Percentiles rank a stretch among this genome's conserved stretches.
Conservation (phyloP, 495 filamentous ascomycete genomes). For the Hyaloscypha variabilis region DNA sequence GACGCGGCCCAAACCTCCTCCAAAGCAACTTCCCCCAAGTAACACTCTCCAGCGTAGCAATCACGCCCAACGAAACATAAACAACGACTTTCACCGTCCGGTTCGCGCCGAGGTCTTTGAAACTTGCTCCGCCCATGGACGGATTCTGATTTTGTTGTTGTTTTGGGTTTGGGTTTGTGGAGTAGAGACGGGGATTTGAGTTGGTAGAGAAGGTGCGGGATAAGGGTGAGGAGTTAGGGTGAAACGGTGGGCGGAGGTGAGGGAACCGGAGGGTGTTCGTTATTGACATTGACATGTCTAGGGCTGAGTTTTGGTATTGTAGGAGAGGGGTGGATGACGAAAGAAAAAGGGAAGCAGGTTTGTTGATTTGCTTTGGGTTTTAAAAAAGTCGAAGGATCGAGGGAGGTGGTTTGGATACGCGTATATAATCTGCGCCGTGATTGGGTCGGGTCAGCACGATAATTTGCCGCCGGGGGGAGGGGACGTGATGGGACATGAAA, state of each 20-base stretch:
- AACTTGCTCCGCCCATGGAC: neutral
- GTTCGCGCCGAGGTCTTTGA: constrained; percentile 16
- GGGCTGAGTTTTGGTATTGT: too few species aligned
- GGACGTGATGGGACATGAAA: too few species aligned
- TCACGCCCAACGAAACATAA: neutral
- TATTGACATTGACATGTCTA: too few species aligned
- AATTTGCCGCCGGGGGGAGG: too few species aligned
- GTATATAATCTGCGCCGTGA: too few species aligned
- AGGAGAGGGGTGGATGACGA: too few species aligned
- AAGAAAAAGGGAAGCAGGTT: too few species aligned
- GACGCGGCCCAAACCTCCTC: neutral
- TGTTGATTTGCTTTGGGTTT: too few species aligned
- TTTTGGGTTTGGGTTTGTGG: neutral
- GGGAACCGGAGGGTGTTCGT: neutral
- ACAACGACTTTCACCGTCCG: constrained; percentile 11
- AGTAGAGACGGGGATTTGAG: neutral
- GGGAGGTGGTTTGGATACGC: too few species aligned
- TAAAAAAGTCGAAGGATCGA: too few species aligned
- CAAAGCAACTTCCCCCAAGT: constrained; percentile 5
- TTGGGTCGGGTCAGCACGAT: too few species aligned
- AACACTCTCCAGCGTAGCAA: constrained; percentile 10
- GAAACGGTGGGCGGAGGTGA: neutral
- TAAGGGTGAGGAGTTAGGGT: neutral
- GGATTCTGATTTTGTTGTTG: neutral
- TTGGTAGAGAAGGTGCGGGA: neutral